phyloP scores from a whole-genome alignment of 768 basidiomycete species.

The Clitopilus passeckerianus region DNA sequence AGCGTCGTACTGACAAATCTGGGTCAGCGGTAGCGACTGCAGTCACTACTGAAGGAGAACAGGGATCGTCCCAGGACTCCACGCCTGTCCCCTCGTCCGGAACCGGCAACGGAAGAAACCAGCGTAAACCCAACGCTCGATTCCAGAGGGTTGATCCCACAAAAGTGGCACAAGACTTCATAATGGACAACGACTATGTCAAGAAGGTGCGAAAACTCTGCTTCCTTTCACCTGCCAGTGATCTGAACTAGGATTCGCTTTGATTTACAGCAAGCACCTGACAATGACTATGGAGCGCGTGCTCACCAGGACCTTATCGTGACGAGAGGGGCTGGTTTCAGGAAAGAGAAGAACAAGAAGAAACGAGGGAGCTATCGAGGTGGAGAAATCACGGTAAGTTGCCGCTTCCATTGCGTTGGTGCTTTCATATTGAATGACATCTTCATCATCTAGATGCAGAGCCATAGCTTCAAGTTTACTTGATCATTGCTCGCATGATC shows the following conservation, averaged over 20 bases:
- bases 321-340: slow-evolving; percentile 91
- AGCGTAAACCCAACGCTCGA: slow-evolving; percentile 49
- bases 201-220: slow-evolving; percentile 52
- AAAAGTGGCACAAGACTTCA: slow-evolving; percentile 31
- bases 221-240: background rate
- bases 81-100: slow-evolving; percentile 9
- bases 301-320: slow-evolving; percentile 88
- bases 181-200: slow-evolving; percentile 74
- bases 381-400: slow-evolving; percentile 87
- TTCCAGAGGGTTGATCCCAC: slow-evolving; percentile 80
- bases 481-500: slow-evolving; percentile 2
- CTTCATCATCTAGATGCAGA: slow-evolving; percentile 50
- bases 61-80: slow-evolving; percentile 1
- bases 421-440: slow-evolving; percentile 1
- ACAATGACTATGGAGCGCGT: slow-evolving; percentile 82
- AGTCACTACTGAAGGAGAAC: slow-evolving; percentile 19
- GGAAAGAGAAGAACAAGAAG: slow-evolving; percentile 99
- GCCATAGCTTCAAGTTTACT: slow-evolving; percentile 84
- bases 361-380: slow-evolving; percentile 93
- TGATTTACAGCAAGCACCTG: slow-evolving; percentile 46
- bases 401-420: slow-evolving; percentile 1
- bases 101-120: slow-evolving; percentile 23
- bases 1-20: slow-evolving; percentile 48
- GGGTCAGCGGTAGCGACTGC: slow-evolving; percentile 47
- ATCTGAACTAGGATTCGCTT: background rate